phyloP scores from a whole-genome alignment of 805 yeast species.

The Hanseniaspora vineae region DNA sequence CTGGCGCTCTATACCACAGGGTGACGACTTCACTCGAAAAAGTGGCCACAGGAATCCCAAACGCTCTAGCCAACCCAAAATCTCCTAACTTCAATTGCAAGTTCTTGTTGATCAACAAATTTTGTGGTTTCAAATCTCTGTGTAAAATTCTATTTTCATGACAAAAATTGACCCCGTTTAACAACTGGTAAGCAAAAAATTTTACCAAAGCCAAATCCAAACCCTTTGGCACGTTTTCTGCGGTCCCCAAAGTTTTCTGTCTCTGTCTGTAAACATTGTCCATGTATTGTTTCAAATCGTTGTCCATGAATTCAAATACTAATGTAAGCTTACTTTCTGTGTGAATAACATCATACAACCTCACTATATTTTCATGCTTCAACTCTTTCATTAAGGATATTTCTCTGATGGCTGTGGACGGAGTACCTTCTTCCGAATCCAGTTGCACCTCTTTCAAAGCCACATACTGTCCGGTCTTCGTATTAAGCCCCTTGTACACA shows the following conservation, averaged over 20 bases:
- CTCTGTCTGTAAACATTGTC: constrained; percentile 56
- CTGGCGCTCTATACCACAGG: constrained; percentile 96
- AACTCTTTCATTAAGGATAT: constrained; percentile 88
- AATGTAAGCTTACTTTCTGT: constrained; percentile 88
- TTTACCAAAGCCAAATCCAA: constrained; percentile 52
- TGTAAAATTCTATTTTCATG: constrained; percentile 91
- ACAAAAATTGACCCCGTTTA: constrained; percentile 85
- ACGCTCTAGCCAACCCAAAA: constrained; percentile 93
- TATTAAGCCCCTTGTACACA: constrained; percentile 90
- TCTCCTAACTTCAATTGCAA: constrained; percentile 87
- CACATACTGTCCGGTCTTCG: constrained; percentile 84
- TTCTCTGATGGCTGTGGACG: constrained; percentile 95
- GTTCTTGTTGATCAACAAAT: constrained; percentile 84
- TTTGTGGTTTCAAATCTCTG: constrained; percentile 94
- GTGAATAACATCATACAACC: constrained; percentile 87
- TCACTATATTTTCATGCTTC: constrained; percentile 85
- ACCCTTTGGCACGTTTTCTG: constrained; percentile 18
- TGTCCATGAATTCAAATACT: constrained; percentile 86
- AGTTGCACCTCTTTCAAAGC: constrained; percentile 90
- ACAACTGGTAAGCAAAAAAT: constrained; percentile 81
- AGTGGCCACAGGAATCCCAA: constrained; percentile 93
- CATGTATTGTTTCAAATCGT: constrained; percentile 94
- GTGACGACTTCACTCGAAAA: constrained; percentile 98
- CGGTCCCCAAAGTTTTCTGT: not conserved
- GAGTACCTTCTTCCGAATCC: constrained; percentile 97